Evolutionary conservation across 1,284 basidiomycete species (phyloP), one percentile per base, ranked within the genome.

Genomic region (Austroboletus niveus): DNA sequence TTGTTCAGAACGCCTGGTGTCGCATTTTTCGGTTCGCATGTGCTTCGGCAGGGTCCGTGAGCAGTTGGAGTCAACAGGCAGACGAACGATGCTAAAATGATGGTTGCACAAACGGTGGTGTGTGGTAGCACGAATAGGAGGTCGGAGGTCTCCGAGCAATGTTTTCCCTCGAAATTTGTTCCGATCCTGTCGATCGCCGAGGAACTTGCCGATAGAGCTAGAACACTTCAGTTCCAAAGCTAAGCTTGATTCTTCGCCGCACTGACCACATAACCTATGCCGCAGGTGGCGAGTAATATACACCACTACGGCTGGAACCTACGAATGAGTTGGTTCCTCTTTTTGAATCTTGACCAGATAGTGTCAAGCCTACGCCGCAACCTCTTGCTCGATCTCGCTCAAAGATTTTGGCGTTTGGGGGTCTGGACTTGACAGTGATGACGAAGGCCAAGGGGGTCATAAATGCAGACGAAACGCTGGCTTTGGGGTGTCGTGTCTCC

Each of bases 211-310:
- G n/a, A 35, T 35, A 10, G 34, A 35, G 36, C 12, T n/a, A 22
- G 32, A 35, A 15, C n/a, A 44, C 1, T 34, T 35, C 14, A 38
- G 0, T 53, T 31, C 22, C 17, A 39, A 22, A 29, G 5, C 32
- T 17, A 41, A 24, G 20, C 38, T 35, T 40, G 22, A 6, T 54
- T 49, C 30, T 30, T 43, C n/a, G 30, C 53, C 60, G 15, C 44
- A 45, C 14, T 41, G 36, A 42, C 35, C 22, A 30, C 15, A 48
- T 35, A 22, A 12, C 24, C 36, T 41, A 12, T 40, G 14, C 42
- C n/a, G 22, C 45, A 46, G 44, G 44, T 31, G 57, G 44, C 22
- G 46, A 42, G 39, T 29, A 29, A 29, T 14, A 4, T 12, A 34
- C 24, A 30, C 35, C 35, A n/a, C n/a, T 14, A 29, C 42, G 29